Evolutionary conservation across 495 filamentous ascomycete species (phyloP).

Genomic region (Neurospora tetrasperma): DNA sequence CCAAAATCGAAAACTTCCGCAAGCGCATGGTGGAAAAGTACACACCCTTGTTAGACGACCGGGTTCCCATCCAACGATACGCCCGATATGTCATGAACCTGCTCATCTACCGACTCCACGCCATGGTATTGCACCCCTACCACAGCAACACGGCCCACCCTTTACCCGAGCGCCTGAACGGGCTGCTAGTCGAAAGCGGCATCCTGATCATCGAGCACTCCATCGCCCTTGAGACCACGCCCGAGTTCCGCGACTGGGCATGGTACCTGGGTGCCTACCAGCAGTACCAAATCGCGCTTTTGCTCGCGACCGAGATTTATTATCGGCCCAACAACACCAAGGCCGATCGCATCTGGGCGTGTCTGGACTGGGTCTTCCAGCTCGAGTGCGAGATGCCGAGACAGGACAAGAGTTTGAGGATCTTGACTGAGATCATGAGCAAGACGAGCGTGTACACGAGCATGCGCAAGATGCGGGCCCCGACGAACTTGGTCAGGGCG

Average conservation of each 20-base stretch:
- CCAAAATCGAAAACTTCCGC: constrained; percentile 53
- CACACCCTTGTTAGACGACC: constrained; percentile 44
- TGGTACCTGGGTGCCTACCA: constrained; percentile 49
- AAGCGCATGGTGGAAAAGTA: constrained; percentile 50
- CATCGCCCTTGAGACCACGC: constrained; percentile 47
- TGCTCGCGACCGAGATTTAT: constrained; percentile 45
- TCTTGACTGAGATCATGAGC: constrained; percentile 30
- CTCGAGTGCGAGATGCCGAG: constrained; percentile 38
- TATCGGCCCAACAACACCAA: constrained; percentile 44
- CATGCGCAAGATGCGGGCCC: constrained; percentile 38
- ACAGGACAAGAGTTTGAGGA: constrained; percentile 28
- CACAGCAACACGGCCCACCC: constrained; percentile 45
- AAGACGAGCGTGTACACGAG: constrained; percentile 32
- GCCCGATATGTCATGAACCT: constrained; percentile 51
- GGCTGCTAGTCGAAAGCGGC: constrained; percentile 41
- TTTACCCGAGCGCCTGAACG: constrained; percentile 34
- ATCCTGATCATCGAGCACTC: constrained; percentile 48
- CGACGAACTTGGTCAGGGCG: constrained; percentile 25
- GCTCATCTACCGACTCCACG: constrained; percentile 49
- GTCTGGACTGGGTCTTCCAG: constrained; percentile 61
- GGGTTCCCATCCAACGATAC: constrained; percentile 46
- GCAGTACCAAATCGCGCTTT: constrained; percentile 44
- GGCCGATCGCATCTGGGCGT: constrained; percentile 55
- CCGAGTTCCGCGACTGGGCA: constrained; percentile 39
- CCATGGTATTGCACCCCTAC: constrained; percentile 57